These are phyloP conservation scores for Neoboletus magnificus DNA, from an alignment of 768 basidiomycete species.

Conservation along the genomic window DNA sequence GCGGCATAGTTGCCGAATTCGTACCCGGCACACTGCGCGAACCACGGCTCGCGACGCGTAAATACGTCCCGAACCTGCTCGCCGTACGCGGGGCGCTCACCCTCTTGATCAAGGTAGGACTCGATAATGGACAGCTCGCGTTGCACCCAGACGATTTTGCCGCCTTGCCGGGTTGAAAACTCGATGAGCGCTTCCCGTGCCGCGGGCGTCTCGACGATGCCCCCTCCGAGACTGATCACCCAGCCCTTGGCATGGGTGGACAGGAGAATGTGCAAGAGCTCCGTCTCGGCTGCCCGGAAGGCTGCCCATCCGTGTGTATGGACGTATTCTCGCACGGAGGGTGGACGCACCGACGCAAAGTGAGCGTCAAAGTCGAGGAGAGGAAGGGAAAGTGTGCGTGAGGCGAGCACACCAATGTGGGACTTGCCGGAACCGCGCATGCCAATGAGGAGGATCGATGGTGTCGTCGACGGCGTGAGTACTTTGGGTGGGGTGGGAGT, in stretches of 20 bases:
- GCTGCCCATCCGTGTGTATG: slow-evolving; percentile 81
- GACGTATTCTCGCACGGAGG: slow-evolving; percentile 73
- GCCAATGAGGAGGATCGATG: slow-evolving; percentile 78
- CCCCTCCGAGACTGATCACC: slow-evolving; percentile 90
- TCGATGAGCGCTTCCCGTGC: slow-evolving; percentile 70
- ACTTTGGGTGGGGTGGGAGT: slow-evolving; percentile 28
- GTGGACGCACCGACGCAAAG: slow-evolving; percentile 63
- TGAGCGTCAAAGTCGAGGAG: slow-evolving; percentile 82
- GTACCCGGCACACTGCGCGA: slow-evolving; percentile 73
- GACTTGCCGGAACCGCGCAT: slow-evolving; percentile 99
- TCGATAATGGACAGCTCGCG: slow-evolving; percentile 81
- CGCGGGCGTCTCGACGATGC: slow-evolving; percentile 82
- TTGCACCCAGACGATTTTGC: slow-evolving; percentile 81
- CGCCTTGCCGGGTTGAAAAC: slow-evolving; percentile 51
- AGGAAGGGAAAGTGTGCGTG: slow-evolving; percentile 65
- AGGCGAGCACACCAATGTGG: slow-evolving; percentile 77
- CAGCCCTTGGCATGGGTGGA: slow-evolving; percentile 50
- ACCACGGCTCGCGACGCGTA: slow-evolving; percentile 82
- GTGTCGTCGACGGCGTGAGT: slow-evolving; percentile 33
- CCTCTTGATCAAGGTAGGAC: slow-evolving; percentile 72
- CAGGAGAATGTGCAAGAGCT: slow-evolving; percentile 66
- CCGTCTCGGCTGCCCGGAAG: slow-evolving; percentile 80
- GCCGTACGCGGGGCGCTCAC: slow-evolving; percentile 81
- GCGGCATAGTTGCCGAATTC: slow-evolving; percentile 78
- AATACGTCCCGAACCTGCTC: slow-evolving; percentile 86